phyloP scores from a whole-genome alignment of 345 rosid species.

The Boechera divaricarpa region DNA sequence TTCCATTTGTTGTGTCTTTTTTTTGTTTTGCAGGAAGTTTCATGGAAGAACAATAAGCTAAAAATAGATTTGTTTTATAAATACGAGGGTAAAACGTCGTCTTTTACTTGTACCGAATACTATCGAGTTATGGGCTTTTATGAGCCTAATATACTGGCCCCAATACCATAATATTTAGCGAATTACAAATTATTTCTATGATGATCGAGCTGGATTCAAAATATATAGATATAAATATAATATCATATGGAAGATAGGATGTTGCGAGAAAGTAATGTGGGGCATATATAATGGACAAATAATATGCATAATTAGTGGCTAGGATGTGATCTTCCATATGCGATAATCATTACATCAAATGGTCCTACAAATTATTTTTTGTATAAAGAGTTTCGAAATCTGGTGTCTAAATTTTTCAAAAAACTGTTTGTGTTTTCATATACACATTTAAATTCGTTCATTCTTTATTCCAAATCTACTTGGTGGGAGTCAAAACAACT shows the following conservation, averaged over 20 bases:
- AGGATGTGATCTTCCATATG: constrained; percentile 32
- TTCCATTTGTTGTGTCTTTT: neutral
- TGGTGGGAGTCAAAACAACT: neutral
- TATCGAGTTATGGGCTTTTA: neutral
- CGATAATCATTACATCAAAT: constrained; percentile 23
- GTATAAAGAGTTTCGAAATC: neutral
- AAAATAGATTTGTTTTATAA: constrained; percentile 43
- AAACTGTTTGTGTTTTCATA: neutral
- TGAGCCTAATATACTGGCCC: constrained; percentile 7
- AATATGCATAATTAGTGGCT: constrained; percentile 30
- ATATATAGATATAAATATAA: neutral
- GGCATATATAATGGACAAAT: constrained; percentile 25
- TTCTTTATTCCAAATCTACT: neutral
- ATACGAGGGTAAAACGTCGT: neutral
- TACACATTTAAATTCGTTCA: neutral
- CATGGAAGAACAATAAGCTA: constrained; percentile 54
- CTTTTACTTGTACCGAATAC: neutral
- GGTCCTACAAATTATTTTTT: constrained; percentile 15
- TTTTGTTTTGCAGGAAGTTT: constrained; percentile 46
- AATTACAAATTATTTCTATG: neutral
- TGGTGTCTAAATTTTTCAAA: neutral
- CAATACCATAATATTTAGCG: neutral
- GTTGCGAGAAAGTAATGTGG: constrained; percentile 33
- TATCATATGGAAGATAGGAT: constrained; percentile 13
- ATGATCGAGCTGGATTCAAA: constrained; percentile 21